Conservation (phyloP, 345 rosid species). For the Eucalyptus marginata region DNA sequence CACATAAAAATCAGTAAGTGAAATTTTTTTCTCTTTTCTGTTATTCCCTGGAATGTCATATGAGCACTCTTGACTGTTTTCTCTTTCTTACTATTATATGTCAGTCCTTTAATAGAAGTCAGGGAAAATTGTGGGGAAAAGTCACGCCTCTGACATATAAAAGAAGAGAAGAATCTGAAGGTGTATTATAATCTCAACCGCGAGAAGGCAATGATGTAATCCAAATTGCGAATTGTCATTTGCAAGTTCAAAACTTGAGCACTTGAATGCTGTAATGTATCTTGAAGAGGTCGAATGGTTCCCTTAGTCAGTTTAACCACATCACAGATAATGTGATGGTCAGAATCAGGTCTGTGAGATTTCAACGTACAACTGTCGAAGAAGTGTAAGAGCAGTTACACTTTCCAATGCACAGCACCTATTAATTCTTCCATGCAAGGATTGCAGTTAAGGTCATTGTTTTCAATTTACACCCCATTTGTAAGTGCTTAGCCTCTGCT, state of each 20-base stretch:
- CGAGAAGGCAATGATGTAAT: background rate
- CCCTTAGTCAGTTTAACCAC: background rate
- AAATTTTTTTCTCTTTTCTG: background rate
- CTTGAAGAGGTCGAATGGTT: background rate
- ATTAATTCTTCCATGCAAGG: background rate
- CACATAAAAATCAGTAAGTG: background rate
- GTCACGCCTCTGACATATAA: background rate
- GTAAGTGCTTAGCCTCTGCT: background rate
- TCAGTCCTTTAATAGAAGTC: background rate
- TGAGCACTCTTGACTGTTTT: background rate
- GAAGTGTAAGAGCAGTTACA: background rate
- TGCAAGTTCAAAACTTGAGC: background rate
- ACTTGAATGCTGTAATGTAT: background rate
- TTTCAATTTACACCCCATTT: background rate
- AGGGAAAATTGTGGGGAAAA: background rate
- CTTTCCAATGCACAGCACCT: background rate
- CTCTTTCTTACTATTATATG: background rate
- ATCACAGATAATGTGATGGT: background rate
- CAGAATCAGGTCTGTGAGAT: background rate
- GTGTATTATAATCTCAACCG: background rate
- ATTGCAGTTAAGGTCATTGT: background rate
- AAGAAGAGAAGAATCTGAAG: background rate
- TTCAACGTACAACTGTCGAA: background rate
- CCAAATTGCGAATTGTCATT: background rate
- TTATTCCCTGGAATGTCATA: background rate